Base-by-base conservation (phyloP, 2,329 filamentous ascomycete species). In the Paradendryphiella salina region DNA sequence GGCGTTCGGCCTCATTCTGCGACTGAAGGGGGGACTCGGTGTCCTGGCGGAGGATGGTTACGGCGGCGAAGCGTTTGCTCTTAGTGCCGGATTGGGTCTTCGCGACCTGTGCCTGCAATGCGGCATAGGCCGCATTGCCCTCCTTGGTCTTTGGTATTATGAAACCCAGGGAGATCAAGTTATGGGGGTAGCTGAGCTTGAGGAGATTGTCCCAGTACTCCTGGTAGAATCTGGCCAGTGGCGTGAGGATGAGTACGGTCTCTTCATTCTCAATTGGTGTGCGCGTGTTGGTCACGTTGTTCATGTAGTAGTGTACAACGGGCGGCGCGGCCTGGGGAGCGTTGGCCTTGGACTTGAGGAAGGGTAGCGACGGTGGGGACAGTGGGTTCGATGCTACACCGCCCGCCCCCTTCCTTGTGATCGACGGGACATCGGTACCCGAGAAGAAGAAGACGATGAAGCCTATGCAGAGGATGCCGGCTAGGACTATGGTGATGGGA, bases 131-230 rank as follows among this genome's bases (percentile, higher is more conserved):
- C 21, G 85, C 80, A 73, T 97, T 96, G 52, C 94, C 94, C 63
- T 96, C 92, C 69, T 88, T 88, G 39, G 86, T 96, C 77, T 95
- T 96, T 44, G 94, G 94, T 21, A 96, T 86, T 69, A 99, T 97
- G 77, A 97, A 99, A 32, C 90, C 94, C 21, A 99, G 80, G 0
- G 90, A 95, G 69, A 99, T 95, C 57, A 97, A 84, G 52, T 96
- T 89, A 76, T 96, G 94, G 3, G 94, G 94, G 72, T 97, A 99
- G 66, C 77, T 82, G 48, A 99, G 82, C 70, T 84, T 84, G 61
- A 92, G 73, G 21, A 99, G 80, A 66, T 97, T 99, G 73, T 95
- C 87, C 93, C 94, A 99, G 79, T 97, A 99, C 62, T 83, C 86
- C 64, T 89, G 86, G 75, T 96, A 97, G 80, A 97, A 99, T 56